Evolutionary conservation across 257 asterid genomes (phyloP).

Genomic region (Salvia miltiorrhiza): DNA sequence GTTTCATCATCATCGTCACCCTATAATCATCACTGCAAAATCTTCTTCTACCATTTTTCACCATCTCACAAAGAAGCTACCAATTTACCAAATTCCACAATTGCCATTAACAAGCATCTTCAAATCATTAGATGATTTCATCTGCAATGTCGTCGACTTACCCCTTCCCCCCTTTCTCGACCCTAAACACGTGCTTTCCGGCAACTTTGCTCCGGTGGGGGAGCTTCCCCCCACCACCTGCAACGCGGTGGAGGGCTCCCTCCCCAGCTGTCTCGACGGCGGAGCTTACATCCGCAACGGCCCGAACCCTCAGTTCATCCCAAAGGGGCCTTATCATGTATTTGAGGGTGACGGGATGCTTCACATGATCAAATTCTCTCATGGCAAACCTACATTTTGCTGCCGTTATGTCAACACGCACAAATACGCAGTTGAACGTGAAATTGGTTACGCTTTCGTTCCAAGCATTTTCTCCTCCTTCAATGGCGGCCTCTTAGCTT

Average conservation of each 20-base stretch:
- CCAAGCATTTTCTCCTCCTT: conserved; percentile 17
- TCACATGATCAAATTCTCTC: conserved; percentile 9
- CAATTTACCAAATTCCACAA: too few relatives aligned
- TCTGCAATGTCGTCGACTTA: neutral
- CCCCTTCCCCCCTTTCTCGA: conserved; percentile 4
- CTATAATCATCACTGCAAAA: too few relatives aligned
- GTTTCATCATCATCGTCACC: too few relatives aligned
- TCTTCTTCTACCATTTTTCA: too few relatives aligned
- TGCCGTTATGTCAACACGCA: conserved; percentile 18
- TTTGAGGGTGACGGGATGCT: conserved; percentile 19
- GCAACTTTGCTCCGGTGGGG: neutral
- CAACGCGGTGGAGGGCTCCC: conserved; percentile 4
- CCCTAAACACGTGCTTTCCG: neutral
- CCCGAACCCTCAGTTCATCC: conserved; percentile 11
- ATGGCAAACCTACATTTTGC: neutral
- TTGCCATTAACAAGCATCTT: neutral
- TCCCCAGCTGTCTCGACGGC: conserved; percentile 10
- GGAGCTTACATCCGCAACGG: conserved; percentile 19
- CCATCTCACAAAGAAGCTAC: too few relatives aligned
- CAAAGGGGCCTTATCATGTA: conserved; percentile 10
- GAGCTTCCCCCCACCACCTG: conserved; percentile 21
- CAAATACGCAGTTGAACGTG: conserved; percentile 11
- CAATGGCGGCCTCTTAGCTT: neutral
- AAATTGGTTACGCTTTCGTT: neutral
- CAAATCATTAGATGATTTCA: neutral